Conservation (phyloP, 1,139 yeast genomes). For the Yamadazyma triangularis region DNA sequence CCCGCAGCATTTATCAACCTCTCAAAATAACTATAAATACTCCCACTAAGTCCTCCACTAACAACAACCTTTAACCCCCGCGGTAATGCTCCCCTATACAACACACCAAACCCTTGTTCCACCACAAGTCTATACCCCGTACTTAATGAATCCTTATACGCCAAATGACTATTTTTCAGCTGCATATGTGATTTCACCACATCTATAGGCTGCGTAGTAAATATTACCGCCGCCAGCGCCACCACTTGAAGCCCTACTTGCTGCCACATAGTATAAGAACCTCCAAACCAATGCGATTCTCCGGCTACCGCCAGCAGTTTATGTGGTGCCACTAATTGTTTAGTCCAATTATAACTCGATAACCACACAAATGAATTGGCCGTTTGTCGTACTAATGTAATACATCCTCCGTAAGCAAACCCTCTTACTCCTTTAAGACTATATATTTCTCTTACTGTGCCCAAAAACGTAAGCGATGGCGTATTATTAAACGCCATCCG, state of each 20-base stretch:
- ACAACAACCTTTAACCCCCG: slow-evolving; percentile 73
- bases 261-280: slow-evolving; percentile 34
- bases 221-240: slow-evolving; percentile 64
- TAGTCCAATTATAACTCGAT: slow-evolving; percentile 72
- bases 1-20: slow-evolving; percentile 44
- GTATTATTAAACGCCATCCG: slow-evolving; percentile 40
- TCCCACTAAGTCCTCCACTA: slow-evolving; percentile 75
- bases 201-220: slow-evolving; percentile 86
- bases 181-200: slow-evolving; percentile 88
- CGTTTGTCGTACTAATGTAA: slow-evolving; percentile 76
- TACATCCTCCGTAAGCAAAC: slow-evolving; percentile 74
- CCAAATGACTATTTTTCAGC: slow-evolving; percentile 58
- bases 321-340: slow-evolving; percentile 63
- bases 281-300: slow-evolving; percentile 54
- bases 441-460: slow-evolving; percentile 63
- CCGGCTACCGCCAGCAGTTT: slow-evolving; percentile 44
- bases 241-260: slow-evolving; percentile 51
- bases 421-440: slow-evolving; percentile 71
- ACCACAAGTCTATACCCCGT: slow-evolving; percentile 71
- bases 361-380: slow-evolving; percentile 79
- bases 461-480: slow-evolving; percentile 53
- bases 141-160: slow-evolving; percentile 64
- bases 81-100: slow-evolving; percentile 82
- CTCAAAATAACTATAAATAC: slow-evolving; percentile 62
- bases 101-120: slow-evolving; percentile 57